Evolutionary conservation across 2,329 filamentous ascomycete species (phyloP).

Genomic region (Stemphylium beticola): DNA sequence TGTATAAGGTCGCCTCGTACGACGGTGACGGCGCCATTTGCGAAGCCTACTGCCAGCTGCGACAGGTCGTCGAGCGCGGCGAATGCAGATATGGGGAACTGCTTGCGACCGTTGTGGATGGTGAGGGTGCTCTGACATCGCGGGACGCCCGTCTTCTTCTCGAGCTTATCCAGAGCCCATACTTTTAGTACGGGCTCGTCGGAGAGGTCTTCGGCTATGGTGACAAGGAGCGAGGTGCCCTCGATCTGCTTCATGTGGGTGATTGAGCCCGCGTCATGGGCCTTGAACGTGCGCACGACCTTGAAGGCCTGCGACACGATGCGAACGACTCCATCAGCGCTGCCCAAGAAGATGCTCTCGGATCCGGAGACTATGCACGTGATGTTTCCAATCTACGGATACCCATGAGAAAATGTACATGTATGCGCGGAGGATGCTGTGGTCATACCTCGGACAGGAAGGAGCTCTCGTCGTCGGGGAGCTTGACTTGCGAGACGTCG

Average conservation of each 20-base stretch:
- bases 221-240: constrained; percentile 84
- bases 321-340: constrained; percentile 82
- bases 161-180: constrained; percentile 93
- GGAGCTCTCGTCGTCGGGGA: constrained; percentile 78
- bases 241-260: constrained; percentile 93
- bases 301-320: constrained; percentile 90
- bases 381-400: constrained; percentile 65
- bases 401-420: constrained; percentile 32
- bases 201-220: constrained; percentile 84
- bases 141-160: constrained; percentile 91
- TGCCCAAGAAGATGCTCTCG: constrained; percentile 87
- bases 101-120: constrained; percentile 88
- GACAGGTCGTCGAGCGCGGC: constrained; percentile 85
- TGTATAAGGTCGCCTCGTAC: constrained; percentile 94
- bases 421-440: constrained; percentile 8
- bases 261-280: constrained; percentile 79
- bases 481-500: constrained; percentile 84
- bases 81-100: constrained; percentile 94
- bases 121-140: constrained; percentile 84
- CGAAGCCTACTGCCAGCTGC: constrained; percentile 94
- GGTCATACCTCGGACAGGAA: constrained; percentile 76
- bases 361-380: constrained; percentile 85
- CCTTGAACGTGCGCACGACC: constrained; percentile 82
- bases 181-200: constrained; percentile 90
- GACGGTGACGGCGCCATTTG: constrained; percentile 91